Percentiles rank a stretch among this genome's conserved stretches.
Conservation (phyloP, 805 yeast genomes). For the Hanseniaspora occidentalis region DNA sequence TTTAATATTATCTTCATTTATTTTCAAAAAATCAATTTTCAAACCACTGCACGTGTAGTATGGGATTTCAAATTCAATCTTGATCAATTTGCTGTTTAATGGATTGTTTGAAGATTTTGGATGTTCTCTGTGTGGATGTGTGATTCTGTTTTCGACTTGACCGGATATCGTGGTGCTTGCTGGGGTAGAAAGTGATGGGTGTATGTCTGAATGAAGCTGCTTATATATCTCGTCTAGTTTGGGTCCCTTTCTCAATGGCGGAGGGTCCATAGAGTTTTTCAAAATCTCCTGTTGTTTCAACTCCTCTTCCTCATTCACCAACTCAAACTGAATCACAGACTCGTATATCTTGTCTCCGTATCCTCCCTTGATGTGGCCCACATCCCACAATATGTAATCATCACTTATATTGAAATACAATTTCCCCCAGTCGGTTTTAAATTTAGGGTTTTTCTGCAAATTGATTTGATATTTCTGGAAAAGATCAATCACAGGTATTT, state of each 20-base stretch:
- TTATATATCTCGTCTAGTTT: conserved; percentile 23
- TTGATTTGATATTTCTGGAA: conserved; percentile 30
- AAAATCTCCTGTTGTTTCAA: conserved; percentile 15
- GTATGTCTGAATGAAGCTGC: conserved; percentile 15
- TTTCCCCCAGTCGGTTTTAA: conserved; percentile 58
- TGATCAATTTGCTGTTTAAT: conserved; percentile 19
- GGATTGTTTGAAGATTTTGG: neutral
- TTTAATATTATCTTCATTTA: conserved; percentile 46
- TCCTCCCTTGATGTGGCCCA: conserved; percentile 41
- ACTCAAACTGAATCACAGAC: conserved; percentile 43
- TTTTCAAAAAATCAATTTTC: conserved; percentile 52
- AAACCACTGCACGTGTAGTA: conserved; percentile 54
- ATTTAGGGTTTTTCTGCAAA: conserved; percentile 42
- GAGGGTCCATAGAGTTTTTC: conserved; percentile 26
- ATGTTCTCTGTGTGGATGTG: neutral
- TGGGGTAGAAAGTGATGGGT: no score
- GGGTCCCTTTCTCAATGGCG: conserved; percentile 23
- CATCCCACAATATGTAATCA: conserved; percentile 59
- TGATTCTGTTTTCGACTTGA: conserved; percentile 1
- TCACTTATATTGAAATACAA: conserved; percentile 63
- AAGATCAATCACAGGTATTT: conserved; percentile 20
- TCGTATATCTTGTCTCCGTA: conserved; percentile 41
- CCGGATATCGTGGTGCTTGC: conserved; percentile 2
- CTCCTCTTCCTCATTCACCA: conserved; percentile 20
- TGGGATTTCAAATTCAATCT: conserved; percentile 51